phyloP scores from a whole-genome alignment of 1,139 yeast species.

The Suhomyces taliae region DNA sequence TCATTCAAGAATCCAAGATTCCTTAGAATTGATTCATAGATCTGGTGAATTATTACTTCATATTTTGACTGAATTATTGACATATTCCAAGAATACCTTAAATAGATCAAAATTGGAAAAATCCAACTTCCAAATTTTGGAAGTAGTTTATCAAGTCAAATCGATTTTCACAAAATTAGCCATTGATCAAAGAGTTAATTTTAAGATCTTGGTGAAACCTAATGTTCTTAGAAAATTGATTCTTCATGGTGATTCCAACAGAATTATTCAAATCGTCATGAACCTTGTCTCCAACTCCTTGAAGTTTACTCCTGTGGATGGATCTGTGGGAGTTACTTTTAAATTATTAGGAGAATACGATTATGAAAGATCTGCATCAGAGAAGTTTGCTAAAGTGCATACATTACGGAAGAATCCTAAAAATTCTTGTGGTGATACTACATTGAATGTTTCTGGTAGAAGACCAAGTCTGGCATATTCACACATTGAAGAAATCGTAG shows the following conservation, averaged over 20 bases:
- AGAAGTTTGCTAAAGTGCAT: slow-evolving; percentile 31
- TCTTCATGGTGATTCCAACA: slow-evolving; percentile 78
- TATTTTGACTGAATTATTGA: slow-evolving; percentile 81
- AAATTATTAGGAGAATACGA: slow-evolving; percentile 74
- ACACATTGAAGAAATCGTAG: neutral
- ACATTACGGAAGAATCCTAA: slow-evolving; percentile 14
- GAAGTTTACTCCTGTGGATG: slow-evolving; percentile 87
- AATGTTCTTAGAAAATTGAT: slow-evolving; percentile 60
- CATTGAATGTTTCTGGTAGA: neutral
- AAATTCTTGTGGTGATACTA: slow-evolving; percentile 7
- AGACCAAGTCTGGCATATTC: neutral
- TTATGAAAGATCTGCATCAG: slow-evolving; percentile 35
- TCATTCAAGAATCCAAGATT: slow-evolving; percentile 59
- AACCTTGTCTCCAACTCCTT: slow-evolving; percentile 83
- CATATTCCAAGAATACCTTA: slow-evolving; percentile 87
- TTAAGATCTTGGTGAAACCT: slow-evolving; percentile 60
- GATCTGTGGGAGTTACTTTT: slow-evolving; percentile 69
- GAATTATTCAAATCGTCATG: slow-evolving; percentile 85
- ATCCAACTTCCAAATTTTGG: slow-evolving; percentile 71
- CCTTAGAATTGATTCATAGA: slow-evolving; percentile 73
- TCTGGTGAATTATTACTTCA: slow-evolving; percentile 86
- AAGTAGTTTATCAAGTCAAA: slow-evolving; percentile 77
- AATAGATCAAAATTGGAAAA: slow-evolving; percentile 83
- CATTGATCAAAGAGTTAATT: slow-evolving; percentile 67
- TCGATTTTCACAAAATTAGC: slow-evolving; percentile 89